These are phyloP conservation scores for Cladosporium sp. DNA, from an alignment of 2,329 filamentous ascomycete species.

Conservation along the genomic window DNA sequence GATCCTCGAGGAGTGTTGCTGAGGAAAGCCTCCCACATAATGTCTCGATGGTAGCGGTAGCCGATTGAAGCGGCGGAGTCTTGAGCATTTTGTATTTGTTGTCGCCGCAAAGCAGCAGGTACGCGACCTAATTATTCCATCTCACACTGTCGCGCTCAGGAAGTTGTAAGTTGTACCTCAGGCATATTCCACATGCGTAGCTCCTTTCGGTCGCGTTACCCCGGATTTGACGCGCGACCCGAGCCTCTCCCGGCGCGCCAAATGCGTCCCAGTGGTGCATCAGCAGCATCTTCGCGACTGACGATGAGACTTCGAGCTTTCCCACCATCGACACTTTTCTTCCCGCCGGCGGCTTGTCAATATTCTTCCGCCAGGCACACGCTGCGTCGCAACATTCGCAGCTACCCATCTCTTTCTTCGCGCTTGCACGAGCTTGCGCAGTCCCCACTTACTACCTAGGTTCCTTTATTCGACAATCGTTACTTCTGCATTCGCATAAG, in stretches of 20 bases:
- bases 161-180: too few species aligned
- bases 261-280: not conserved
- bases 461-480: too few species aligned
- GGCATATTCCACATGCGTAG: too few species aligned
- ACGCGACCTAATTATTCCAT: too few species aligned
- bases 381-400: not conserved
- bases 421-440: too few species aligned
- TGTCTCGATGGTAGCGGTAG: conserved; percentile 86
- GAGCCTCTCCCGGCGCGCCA: not conserved
- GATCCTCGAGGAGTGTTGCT: conserved; percentile 87
- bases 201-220: not conserved
- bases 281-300: not conserved
- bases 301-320: conserved; percentile 2
- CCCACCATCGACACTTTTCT: conserved; percentile 5
- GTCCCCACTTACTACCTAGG: not conserved
- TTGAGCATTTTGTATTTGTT: conserved; percentile 40
- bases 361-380: conserved; percentile 14
- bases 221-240: not conserved
- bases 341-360: conserved; percentile 17
- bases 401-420: not conserved
- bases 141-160: too few species aligned
- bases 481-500: too few species aligned
- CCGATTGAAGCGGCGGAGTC: conserved; percentile 91
- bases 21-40: conserved; percentile 81
- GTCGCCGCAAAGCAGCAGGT: too few species aligned